Evolutionary conservation across 371 early-diverging fungal species (phyloP).

Genomic region (Rhizomucor pusillus): DNA sequence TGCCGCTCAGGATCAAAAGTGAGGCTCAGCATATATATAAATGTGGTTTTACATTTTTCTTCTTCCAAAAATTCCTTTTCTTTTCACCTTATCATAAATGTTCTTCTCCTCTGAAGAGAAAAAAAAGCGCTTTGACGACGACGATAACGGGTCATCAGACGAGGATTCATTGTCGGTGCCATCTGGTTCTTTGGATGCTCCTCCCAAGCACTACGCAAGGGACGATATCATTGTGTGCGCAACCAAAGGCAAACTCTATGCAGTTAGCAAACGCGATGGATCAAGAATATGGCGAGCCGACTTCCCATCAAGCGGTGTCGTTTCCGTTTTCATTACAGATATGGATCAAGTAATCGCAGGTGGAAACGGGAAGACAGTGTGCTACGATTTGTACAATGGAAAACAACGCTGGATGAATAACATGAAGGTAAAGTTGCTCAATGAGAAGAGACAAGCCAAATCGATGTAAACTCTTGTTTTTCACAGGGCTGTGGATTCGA

Average conservation of each 20-base stretch:
- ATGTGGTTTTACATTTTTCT: too few species aligned
- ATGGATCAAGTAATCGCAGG: constrained; percentile 19
- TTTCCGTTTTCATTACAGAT: constrained; percentile 33
- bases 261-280: constrained; percentile 29
- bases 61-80: too few species aligned
- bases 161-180: neutral
- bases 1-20: too few species aligned
- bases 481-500: constrained; percentile 22
- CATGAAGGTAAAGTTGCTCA: constrained; percentile 32
- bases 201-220: constrained; percentile 6
- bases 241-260: constrained; percentile 36
- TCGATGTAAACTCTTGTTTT: too few species aligned
- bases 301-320: constrained; percentile 18
- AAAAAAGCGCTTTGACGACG: neutral
- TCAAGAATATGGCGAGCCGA: constrained; percentile 26
- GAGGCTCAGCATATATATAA: too few species aligned
- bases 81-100: too few species aligned
- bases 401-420: constrained; percentile 26
- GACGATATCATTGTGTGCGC: constrained; percentile 32
- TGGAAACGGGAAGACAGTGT: constrained; percentile 18
- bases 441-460: neutral
- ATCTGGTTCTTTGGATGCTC: neutral
- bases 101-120: neutral
- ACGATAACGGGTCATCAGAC: neutral
- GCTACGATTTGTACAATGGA: constrained; percentile 22